Evolutionary conservation across 257 asterid genomes (phyloP).

Genomic region (Capsicum rhomboideum): DNA sequence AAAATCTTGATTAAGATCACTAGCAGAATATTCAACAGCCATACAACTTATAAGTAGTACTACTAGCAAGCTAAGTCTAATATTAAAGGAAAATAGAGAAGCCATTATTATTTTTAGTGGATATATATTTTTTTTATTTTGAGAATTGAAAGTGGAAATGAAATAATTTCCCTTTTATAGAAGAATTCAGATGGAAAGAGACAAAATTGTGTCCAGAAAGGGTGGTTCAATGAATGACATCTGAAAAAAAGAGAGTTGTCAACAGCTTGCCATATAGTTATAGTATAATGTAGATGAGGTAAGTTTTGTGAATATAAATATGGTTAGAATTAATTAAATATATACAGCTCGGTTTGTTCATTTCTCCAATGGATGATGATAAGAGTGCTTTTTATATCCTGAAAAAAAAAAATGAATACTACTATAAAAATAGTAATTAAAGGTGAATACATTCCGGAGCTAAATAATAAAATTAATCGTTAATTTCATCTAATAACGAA

Average conservation of each 20-base stretch:
- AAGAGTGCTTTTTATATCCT: not conserved
- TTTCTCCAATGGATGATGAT: not conserved
- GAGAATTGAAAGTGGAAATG: not conserved
- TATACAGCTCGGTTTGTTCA: not conserved
- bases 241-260: constrained; percentile 13
- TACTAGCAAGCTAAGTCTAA: not conserved
- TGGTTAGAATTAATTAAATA: not conserved
- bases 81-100: not conserved
- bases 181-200: not conserved
- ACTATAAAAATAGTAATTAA: too few species aligned
- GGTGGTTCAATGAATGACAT: constrained; percentile 12
- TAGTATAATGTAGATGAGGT: constrained; percentile 1
- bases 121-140: not conserved
- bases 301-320: not conserved
- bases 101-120: constrained; percentile 8
- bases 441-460: not conserved
- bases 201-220: not conserved
- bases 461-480: too few species aligned
- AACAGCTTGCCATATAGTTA: constrained; percentile 11
- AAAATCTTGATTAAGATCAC: constrained; percentile 36
- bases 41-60: not conserved
- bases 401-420: too few species aligned
- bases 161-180: not conserved
- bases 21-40: not conserved
- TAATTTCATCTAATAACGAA: too few species aligned